These are phyloP conservation scores for Ustulina deusta DNA, from an alignment of 2,329 filamentous ascomycete species.

Conservation along the genomic window DNA sequence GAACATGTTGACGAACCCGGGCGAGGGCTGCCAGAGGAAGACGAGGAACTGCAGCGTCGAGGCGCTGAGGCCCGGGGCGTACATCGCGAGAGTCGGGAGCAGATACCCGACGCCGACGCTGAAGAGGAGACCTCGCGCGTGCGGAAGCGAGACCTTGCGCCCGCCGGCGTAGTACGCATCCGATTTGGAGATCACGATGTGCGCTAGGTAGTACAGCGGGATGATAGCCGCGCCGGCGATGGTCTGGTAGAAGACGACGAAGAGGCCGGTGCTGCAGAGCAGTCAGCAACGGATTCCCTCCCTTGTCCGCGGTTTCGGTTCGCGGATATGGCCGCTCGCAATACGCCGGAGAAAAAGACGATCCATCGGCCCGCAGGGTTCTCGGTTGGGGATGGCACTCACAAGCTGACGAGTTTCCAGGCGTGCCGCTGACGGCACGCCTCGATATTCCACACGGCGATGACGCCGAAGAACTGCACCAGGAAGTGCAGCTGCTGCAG, in stretches of 20 bases:
- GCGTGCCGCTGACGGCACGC: slow-evolving; percentile 42
- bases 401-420: slow-evolving; percentile 46
- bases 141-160: slow-evolving; percentile 38
- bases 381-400: slow-evolving; percentile 30
- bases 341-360: not conserved
- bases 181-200: slow-evolving; percentile 34
- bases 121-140: slow-evolving; percentile 44
- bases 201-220: slow-evolving; percentile 46
- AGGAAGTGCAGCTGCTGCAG: slow-evolving; percentile 49
- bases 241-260: slow-evolving; percentile 47
- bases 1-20: slow-evolving; percentile 43
- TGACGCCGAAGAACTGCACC: slow-evolving; percentile 45
- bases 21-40: slow-evolving; percentile 48
- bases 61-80: slow-evolving; percentile 35
- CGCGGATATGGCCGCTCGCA: too few relatives aligned
- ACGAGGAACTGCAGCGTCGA: slow-evolving; percentile 43
- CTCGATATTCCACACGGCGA: slow-evolving; percentile 47
- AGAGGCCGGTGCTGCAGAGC: slow-evolving; percentile 40
- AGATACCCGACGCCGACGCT: slow-evolving; percentile 45
- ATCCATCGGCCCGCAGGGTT: not conserved
- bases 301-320: too few relatives aligned
- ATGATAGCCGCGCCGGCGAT: slow-evolving; percentile 45
- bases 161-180: slow-evolving; percentile 43
- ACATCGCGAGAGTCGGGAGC: slow-evolving; percentile 45
- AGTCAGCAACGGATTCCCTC: slow-evolving; percentile 18